Conservation (phyloP, 441 rosid genomes). For the Pelargonium fulgidum region DNA sequence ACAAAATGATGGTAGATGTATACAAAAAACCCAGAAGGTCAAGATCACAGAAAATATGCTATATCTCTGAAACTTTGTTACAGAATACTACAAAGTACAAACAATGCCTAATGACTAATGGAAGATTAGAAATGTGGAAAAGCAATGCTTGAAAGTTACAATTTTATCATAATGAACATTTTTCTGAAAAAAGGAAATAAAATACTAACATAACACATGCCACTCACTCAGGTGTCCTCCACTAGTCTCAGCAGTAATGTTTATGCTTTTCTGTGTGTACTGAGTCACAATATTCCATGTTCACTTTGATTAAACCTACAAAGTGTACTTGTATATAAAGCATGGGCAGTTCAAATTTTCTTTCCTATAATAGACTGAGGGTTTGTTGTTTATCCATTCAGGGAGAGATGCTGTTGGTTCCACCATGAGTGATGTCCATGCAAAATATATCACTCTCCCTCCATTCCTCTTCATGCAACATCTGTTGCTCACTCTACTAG, state of each 20-base stretch:
- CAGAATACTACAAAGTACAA: too few species aligned
- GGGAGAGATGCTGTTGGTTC: too few species aligned
- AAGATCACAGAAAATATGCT: too few species aligned
- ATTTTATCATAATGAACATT: too few species aligned
- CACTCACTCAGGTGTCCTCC: not conserved
- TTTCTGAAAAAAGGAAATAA: too few species aligned
- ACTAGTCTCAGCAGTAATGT: not conserved
- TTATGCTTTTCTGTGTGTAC: not conserved
- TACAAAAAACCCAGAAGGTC: too few species aligned
- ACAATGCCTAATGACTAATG: too few species aligned
- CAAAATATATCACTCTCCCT: not conserved
- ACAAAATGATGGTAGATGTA: too few species aligned
- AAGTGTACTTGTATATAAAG: not conserved
- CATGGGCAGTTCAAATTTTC: not conserved
- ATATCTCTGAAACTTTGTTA: too few species aligned
- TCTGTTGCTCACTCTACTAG: not conserved
- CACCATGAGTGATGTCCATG: not conserved
- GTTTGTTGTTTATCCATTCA: not conserved
- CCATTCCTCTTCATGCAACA: conserved; percentile 3
- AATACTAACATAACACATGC: too few species aligned
- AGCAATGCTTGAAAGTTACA: too few species aligned
- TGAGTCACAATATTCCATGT: not conserved
- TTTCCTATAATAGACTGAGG: not conserved
- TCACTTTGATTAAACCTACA: not conserved
- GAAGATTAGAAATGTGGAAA: too few species aligned